phyloP scores from a whole-genome alignment of 129 eudicot species.

The Glebionis coronaria region DNA sequence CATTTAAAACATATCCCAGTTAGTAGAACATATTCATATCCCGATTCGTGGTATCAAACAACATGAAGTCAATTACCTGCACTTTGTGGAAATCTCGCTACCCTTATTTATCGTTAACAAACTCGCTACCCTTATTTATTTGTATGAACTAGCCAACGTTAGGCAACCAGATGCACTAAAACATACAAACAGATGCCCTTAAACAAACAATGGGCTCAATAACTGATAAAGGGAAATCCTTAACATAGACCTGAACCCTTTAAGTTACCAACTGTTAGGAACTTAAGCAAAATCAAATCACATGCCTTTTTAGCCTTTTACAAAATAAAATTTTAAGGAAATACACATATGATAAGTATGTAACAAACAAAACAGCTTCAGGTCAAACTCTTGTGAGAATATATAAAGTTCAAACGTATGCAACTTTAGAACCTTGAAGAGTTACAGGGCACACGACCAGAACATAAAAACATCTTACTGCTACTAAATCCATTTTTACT shows the following conservation, averaged over 20 bases:
- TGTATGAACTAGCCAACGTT: too few relatives aligned
- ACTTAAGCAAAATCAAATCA: background rate
- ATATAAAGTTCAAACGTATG: background rate
- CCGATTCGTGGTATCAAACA: too few relatives aligned
- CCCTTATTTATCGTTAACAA: too few relatives aligned
- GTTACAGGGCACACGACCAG: conserved; percentile 4
- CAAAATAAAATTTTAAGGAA: background rate
- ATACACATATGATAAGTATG: too few relatives aligned
- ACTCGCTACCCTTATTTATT: too few relatives aligned
- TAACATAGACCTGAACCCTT: background rate
- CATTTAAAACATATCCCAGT: too few relatives aligned
- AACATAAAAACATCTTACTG: background rate
- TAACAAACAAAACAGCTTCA: background rate
- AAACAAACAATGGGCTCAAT: background rate
- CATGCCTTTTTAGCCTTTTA: background rate
- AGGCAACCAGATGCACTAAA: too few relatives aligned
- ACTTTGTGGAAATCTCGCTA: too few relatives aligned
- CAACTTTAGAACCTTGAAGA: background rate
- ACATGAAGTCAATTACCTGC: too few relatives aligned
- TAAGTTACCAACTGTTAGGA: background rate
- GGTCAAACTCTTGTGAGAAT: background rate
- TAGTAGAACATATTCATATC: too few relatives aligned
- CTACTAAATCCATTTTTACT: too few relatives aligned
- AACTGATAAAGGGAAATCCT: background rate
- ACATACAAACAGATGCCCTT: too few relatives aligned